Percentiles rank a stretch among this genome's conserved stretches.
Evolutionary conservation across 805 yeast species (phyloP).

Genomic region (Yueomyces sinensis): DNA sequence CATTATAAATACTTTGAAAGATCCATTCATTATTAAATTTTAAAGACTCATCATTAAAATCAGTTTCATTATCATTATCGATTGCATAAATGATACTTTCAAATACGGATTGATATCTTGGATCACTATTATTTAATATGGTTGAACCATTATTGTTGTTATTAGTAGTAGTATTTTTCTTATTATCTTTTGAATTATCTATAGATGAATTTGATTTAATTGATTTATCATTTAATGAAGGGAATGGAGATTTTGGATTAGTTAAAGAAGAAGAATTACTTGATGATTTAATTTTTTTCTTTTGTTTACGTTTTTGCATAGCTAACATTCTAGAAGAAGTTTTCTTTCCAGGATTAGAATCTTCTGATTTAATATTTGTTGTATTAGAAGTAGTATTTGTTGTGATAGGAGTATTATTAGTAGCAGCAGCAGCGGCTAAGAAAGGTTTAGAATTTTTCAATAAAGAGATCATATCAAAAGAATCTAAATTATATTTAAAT

Average conservation of each 20-base stretch:
- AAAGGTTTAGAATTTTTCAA: conserved; percentile 17
- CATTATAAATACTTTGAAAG: conserved; percentile 83
- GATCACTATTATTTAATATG: not conserved
- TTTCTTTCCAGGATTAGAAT: conserved; percentile 5
- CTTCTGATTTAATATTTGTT: not conserved
- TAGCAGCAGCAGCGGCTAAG: no score
- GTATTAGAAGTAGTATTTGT: no score
- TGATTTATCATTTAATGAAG: no score
- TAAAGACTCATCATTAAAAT: no score
- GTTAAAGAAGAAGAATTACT: conserved; percentile 13
- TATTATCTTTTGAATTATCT: not conserved
- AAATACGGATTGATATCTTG: not conserved
- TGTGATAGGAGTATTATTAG: no score
- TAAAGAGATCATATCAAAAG: conserved; percentile 14
- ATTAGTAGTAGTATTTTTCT: no score
- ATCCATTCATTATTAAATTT: conserved; percentile 42
- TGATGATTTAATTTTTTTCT: conserved; percentile 41
- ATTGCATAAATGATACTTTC: conserved; percentile 34
- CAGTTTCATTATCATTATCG: not conserved
- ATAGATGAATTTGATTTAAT: not conserved
- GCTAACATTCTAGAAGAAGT: conserved; percentile 76
- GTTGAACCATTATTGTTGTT: no score
- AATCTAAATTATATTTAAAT: conserved; percentile 3
- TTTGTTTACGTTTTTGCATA: conserved; percentile 86
- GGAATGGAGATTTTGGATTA: conserved; percentile 29